These are phyloP conservation scores for Miscanthus sacchariflorus DNA, from an alignment of 202 grass and related monocot species.

Conservation along the genomic window DNA sequence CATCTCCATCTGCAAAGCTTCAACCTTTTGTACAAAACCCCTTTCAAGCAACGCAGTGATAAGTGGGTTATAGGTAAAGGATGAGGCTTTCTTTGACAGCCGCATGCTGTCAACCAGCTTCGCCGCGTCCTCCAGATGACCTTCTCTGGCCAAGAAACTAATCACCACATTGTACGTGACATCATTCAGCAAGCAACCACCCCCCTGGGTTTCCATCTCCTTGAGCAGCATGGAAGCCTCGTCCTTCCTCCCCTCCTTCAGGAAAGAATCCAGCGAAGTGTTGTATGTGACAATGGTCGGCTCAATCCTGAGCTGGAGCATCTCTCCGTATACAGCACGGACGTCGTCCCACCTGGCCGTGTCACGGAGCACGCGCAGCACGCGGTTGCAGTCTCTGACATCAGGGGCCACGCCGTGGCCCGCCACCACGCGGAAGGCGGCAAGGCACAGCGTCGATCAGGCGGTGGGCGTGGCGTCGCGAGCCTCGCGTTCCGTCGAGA, in stretches of 20 bases:
- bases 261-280: conserved; percentile 78
- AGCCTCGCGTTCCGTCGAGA: conserved; percentile 26
- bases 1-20: conserved; percentile 67
- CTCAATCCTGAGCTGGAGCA: conserved; percentile 58
- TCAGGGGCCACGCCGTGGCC: conserved; percentile 58
- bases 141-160: conserved; percentile 64
- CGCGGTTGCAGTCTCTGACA: conserved; percentile 69
- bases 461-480: conserved; percentile 20
- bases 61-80: conserved; percentile 80
- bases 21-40: conserved; percentile 57
- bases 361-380: conserved; percentile 64
- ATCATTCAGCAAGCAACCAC: conserved; percentile 61
- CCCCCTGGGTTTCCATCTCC: conserved; percentile 56
- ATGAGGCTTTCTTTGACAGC: conserved; percentile 53
- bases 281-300: conserved; percentile 81
- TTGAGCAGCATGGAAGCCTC: conserved; percentile 58
- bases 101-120: conserved; percentile 67
- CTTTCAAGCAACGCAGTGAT: conserved; percentile 60
- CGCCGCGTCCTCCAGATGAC: conserved; percentile 65
- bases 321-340: conserved; percentile 54
- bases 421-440: conserved; percentile 71
- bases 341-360: conserved; percentile 63
- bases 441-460: conserved; percentile 67
- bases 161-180: conserved; percentile 79
- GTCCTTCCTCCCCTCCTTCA: conserved; percentile 68